Evolutionary conservation across 805 yeast species (phyloP), one percentile per base, ranked within the genome.

Genomic region (Tetrapisispora nanseiensis): DNA sequence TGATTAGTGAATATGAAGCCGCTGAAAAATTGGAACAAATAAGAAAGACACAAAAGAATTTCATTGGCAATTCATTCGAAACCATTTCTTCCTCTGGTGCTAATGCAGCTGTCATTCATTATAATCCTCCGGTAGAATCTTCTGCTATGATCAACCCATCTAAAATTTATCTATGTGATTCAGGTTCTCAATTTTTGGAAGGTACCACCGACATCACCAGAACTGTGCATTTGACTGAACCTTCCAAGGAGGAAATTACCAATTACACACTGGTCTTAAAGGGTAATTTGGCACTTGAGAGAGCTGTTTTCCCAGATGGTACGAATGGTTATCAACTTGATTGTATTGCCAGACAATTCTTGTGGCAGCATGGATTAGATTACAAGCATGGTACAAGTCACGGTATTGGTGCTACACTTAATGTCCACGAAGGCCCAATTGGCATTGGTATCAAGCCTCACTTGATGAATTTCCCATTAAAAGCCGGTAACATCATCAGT

Each of bases 201-300:
- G 98, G 98, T 10, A 92, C 98, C 0, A 92, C 98, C 0, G 98
- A 92, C 59, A 86, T 90, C 22, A 92, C 98, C 1, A 73, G 98
- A 52, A 86, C 97, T 0, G 63, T 78, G 39, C 90, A 85, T 59
- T 82, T 86, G 57, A 56, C 63, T 1, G 59, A 62, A 2, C 85
- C 90, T 13, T 54, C 73, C 0, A 4, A 21, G 9, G 40, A 37
- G 23, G 40, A 37, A 37, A 69, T 65, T 28, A 72, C 71, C 48
- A 78, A 78, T 41, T 90, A 86, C 61, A 84, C 97, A 0, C 66
- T 85, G 34, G 98, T 92, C 1, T 70, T 92, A 43, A 86, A 87
- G 65, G 97, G 97, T 9, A 95, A 92, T 56, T 67, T 92, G 45
- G 89, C 90, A 1, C 74, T 92, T 15, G 95, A 95, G 22, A 69